phyloP scores from a whole-genome alignment of 371 early-diverging fungal species.

The Apophysomyces sp. region DNA sequence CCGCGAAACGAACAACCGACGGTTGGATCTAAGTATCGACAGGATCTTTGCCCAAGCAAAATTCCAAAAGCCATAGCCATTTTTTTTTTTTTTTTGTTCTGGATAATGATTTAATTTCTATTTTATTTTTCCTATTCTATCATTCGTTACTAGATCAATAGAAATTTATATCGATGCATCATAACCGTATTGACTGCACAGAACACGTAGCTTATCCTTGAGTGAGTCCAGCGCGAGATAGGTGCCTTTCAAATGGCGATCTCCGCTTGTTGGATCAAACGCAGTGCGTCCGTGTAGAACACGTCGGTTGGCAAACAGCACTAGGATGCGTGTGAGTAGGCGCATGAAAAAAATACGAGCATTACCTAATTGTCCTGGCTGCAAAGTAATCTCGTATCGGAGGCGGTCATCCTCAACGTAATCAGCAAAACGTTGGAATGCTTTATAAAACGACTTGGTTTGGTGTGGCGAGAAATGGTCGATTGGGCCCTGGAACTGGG shows the following conservation, averaged over 20 bases:
- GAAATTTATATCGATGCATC: slow-evolving; percentile 13
- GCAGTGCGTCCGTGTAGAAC: slow-evolving; percentile 81
- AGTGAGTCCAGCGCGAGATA: slow-evolving; percentile 82
- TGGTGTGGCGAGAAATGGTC: slow-evolving; percentile 48
- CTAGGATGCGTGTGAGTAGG: slow-evolving; percentile 17
- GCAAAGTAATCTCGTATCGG: slow-evolving; percentile 64
- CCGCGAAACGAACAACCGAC: slow-evolving; percentile 80
- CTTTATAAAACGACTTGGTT: slow-evolving; percentile 66
- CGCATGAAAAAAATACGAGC: neutral
- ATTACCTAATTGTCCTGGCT: slow-evolving; percentile 65
- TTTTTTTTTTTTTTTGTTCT: too few species aligned
- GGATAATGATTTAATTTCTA: too few species aligned
- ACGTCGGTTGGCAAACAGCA: slow-evolving; percentile 81
- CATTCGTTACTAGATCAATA: slow-evolving; percentile 17
- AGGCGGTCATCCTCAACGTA: slow-evolving; percentile 59
- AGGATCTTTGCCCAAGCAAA: slow-evolving; percentile 90
- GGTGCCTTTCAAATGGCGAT: slow-evolving; percentile 79
- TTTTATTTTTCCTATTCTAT: neutral
- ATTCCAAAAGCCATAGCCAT: slow-evolving; percentile 59
- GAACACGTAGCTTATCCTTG: slow-evolving; percentile 61
- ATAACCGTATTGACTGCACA: slow-evolving; percentile 28
- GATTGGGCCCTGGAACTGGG: slow-evolving; percentile 89
- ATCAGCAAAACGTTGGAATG: slow-evolving; percentile 66
- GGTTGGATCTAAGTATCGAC: slow-evolving; percentile 73
- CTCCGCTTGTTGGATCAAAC: slow-evolving; percentile 75